phyloP scores from a whole-genome alignment of 345 rosid genomes.

The Murraya koenigii region DNA sequence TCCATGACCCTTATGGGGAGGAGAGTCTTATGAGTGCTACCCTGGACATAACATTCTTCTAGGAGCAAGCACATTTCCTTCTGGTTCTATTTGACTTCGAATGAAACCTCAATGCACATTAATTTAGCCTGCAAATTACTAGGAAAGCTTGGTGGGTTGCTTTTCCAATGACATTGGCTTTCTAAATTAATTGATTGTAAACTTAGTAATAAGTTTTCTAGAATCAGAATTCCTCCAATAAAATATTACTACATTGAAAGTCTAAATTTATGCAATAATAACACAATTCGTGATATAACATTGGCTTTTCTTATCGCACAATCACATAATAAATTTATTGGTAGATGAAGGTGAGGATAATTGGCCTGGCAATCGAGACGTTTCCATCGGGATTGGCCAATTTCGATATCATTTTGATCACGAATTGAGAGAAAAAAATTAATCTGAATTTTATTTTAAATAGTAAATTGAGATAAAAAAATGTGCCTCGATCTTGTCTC shows the following conservation, averaged over 20 bases:
- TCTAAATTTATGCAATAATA: not conserved
- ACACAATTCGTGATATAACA: no score
- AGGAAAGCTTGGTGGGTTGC: not conserved
- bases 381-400: no score
- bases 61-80: not conserved
- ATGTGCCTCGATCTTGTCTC: rapidly evolving
- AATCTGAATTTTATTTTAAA: no score
- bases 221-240: not conserved
- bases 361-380: no score
- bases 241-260: not conserved
- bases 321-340: no score
- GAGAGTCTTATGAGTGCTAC: not conserved
- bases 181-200: not conserved
- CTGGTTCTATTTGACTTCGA: not conserved
- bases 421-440: no score
- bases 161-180: not conserved
- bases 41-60: not conserved
- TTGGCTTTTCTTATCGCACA: no score
- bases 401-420: no score
- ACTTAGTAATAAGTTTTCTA: not conserved
- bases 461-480: no score
- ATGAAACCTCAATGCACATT: not conserved
- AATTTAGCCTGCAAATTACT: not conserved
- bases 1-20: not conserved
- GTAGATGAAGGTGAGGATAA: no score